Evolutionary conservation across 805 yeast species (phyloP).

Genomic region (Citeromyces matritensis): DNA sequence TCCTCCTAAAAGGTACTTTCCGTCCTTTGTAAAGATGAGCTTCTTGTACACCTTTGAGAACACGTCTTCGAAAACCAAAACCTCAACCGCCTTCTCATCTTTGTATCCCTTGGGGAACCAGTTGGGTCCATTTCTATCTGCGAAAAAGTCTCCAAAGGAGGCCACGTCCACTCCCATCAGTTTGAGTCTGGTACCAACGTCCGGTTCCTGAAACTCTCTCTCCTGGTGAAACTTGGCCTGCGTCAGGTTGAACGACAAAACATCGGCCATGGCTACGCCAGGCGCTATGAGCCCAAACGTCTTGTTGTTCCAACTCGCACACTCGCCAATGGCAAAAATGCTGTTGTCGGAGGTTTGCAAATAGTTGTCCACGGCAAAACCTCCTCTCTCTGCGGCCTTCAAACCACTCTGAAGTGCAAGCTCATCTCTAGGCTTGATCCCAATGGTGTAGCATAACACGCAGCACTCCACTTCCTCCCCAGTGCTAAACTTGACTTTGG

Average conservation of each 20-base stretch:
- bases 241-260: slow-evolving; percentile 17
- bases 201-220: slow-evolving; percentile 16
- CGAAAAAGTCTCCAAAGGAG: slow-evolving; percentile 21
- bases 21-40: slow-evolving; percentile 16
- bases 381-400: slow-evolving; percentile 12
- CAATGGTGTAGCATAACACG: slow-evolving; percentile 18
- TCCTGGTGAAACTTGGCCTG: slow-evolving; percentile 16
- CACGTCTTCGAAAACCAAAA: slow-evolving; percentile 16
- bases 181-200: slow-evolving; percentile 18
- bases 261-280: slow-evolving; percentile 22
- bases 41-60: slow-evolving; percentile 18
- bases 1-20: slow-evolving; percentile 20
- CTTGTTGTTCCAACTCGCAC: slow-evolving; percentile 19
- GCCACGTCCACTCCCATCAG: slow-evolving; percentile 23
- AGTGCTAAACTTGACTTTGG: slow-evolving; percentile 11
- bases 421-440: slow-evolving; percentile 19
- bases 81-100: slow-evolving; percentile 5
- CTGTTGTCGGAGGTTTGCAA: slow-evolving; percentile 12
- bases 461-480: slow-evolving; percentile 16
- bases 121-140: slow-evolving; percentile 17
- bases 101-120: slow-evolving; percentile 14
- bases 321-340: slow-evolving; percentile 19
- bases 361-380: slow-evolving; percentile 13
- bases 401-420: slow-evolving; percentile 12
- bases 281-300: slow-evolving; percentile 22